Evolutionary conservation across 805 yeast genomes (phyloP), one percentile per base, ranked within the genome.

Genomic region (Teunomyces cretensis): DNA sequence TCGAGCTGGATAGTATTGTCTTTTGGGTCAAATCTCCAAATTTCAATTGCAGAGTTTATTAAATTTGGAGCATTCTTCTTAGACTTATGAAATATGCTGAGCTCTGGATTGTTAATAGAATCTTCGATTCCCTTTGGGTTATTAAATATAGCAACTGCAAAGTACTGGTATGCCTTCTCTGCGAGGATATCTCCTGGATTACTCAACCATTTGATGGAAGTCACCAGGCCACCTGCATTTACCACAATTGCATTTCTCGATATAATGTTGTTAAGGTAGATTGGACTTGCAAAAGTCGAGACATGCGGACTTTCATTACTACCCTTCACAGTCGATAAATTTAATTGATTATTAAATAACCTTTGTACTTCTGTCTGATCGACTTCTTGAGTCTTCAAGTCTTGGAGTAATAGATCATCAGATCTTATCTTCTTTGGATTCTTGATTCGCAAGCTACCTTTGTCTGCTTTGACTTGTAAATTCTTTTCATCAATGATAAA

Each of bases 191-290:
- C n/a, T 48, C 50, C 19, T 30, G 61, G 42, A 44, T 49, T 60
- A 1, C 67, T 70, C 5, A 72, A 52, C 88, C 88, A 84, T 8
- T 76, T 74, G 46, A 76, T 55, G 15, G 79, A 75, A 0, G 85
- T 75, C 0, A 81, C 65, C 7, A 73, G 60, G 0, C 80, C 79
- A 0, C 86, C 86, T 0, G 72, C 64, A 51, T 79, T 78, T 13
- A 76, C 40, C 2, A 78, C 62, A 8, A 68, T 54, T 0, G 78
- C 78, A 13, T 56, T 61, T 24, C 77, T 62, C 9, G 30, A 12
- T 28, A 15, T 9, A 31, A 28, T 1, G 26, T 33, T 14, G 46
- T 53, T 2, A 50, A 53, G 22, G 43, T 49, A 14, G 51, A 53
- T 11, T 6, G 41, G 41, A 6, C n/a, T 28, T 14, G 30, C 41